These are phyloP conservation scores for Leishmania tropica DNA, from an alignment of 208 protist species.

Conservation along the genomic window DNA sequence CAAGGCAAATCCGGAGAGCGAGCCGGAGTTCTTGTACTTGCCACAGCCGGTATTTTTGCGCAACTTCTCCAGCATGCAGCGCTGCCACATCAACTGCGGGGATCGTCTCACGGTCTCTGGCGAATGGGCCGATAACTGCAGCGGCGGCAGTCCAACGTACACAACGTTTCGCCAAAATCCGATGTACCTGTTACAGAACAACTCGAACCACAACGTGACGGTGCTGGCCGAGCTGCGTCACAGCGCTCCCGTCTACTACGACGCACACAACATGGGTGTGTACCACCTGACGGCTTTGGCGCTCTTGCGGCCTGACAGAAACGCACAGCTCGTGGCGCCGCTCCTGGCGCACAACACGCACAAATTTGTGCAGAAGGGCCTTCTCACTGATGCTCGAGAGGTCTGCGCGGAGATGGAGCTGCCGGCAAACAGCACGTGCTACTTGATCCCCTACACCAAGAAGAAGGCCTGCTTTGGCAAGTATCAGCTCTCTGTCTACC, in stretches of 20 bases:
- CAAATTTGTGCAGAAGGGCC: slow-evolving; percentile 74
- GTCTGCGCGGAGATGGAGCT: slow-evolving; percentile 70
- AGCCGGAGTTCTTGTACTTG: slow-evolving; percentile 56
- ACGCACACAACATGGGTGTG: slow-evolving; percentile 56
- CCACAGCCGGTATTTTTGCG: slow-evolving; percentile 69
- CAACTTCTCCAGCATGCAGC: slow-evolving; percentile 76
- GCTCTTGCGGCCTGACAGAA: slow-evolving; percentile 47
- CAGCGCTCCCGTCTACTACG: slow-evolving; percentile 44
- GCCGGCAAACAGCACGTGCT: slow-evolving; percentile 65
- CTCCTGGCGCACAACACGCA: slow-evolving; percentile 76
- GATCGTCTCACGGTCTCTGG: slow-evolving; percentile 61
- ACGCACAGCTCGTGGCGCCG: slow-evolving; percentile 40
- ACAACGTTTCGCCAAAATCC: slow-evolving; percentile 82
- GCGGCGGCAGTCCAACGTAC: slow-evolving; percentile 72
- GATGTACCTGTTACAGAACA: slow-evolving; percentile 85
- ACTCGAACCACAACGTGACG: slow-evolving; percentile 47
- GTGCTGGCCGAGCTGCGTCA: slow-evolving; percentile 75
- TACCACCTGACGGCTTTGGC: slow-evolving; percentile 73
- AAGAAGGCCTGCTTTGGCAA: slow-evolving; percentile 45
- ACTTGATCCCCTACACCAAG: slow-evolving; percentile 77
- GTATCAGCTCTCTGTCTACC: slow-evolving; percentile 79
- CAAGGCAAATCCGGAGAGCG: slow-evolving; percentile 40
- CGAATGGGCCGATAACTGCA: slow-evolving; percentile 43
- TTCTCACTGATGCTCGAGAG: slow-evolving; percentile 80
- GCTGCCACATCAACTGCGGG: slow-evolving; percentile 81